Evolutionary conservation across 176 grass and related monocot species (phyloP), one percentile per base, ranked within the genome.

Genomic region (Dactylis glomerata): DNA sequence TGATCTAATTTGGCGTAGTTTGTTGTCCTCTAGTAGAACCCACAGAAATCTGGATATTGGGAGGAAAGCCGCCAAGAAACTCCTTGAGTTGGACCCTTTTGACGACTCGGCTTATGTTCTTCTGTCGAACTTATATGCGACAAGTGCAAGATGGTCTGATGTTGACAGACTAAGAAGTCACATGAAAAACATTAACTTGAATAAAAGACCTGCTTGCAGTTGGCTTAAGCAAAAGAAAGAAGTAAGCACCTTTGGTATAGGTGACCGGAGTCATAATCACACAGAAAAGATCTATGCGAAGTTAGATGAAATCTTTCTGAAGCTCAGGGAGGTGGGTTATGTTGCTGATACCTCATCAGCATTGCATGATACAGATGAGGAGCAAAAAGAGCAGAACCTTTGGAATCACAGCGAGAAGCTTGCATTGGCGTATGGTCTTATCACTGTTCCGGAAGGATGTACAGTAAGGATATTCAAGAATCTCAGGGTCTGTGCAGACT

Each of bases 81-180:
- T 97, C 62, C 88, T 97, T 78, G 90, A 97, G 76, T 81, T 97
- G 67, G 92, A 91, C 79, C 95, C 95, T 55, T 85, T 88, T 23
- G 95, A 97, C 50, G 92, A 97, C 78, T 97, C 92, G 1, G 95
- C 95, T 89, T 97, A 92, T 86, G 95, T 94, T 66, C 95, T 94
- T 81, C 63, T 97, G 78, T 97, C 92, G 3, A 97, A 94, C 84
- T 84, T 94, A 63, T 97, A 92, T 81, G 92, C 95, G 51, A 86
- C 86, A 15, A 94, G 72, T 81, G 81, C 88, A 68, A 90, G 88
- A 74, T 97, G 92, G 95, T 46, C 73, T 13, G 90, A 94, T 78
- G 95, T 97, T 86, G 92, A 92, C 72, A 89, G 84, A 27, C 73
- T 97, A 76, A 94, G 94, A 85, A 87, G 44, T 83, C 88, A 92